Percentiles rank a stretch among this genome's conserved stretches.
These are phyloP conservation scores for Aspergillus pseudoterreus DNA, from an alignment of 2,329 filamentous ascomycete genomes.

Conservation along the genomic window DNA sequence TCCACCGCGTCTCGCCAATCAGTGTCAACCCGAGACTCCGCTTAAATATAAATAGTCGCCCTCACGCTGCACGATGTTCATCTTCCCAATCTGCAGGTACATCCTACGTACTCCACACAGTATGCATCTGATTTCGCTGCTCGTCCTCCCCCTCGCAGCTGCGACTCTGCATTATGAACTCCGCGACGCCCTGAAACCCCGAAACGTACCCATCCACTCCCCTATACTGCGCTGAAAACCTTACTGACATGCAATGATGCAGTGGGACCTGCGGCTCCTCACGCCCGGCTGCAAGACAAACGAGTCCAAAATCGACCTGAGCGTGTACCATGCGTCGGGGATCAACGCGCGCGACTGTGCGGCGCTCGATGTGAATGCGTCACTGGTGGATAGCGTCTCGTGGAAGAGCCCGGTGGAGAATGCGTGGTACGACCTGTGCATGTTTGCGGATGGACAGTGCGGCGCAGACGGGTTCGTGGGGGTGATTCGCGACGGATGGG, in stretches of 20 bases:
- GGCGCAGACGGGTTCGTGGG: conserved; percentile 1
- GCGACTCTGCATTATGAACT: neutral
- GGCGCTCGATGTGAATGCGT: conserved; percentile 3
- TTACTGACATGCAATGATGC: neutral
- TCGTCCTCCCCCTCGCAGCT: neutral
- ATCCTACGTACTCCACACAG: too few relatives aligned
- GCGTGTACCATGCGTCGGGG: conserved; percentile 19
- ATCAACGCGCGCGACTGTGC: conserved; percentile 7
- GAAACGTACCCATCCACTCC: conserved; percentile 12
- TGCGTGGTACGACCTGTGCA: conserved; percentile 18
- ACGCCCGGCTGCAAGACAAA: conserved; percentile 25
- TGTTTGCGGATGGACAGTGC: conserved; percentile 18
- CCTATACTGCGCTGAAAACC: neutral
- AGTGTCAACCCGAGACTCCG: neutral
- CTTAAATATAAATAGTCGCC: neutral
- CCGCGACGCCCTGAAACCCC: conserved; percentile 12
- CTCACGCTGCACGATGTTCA: neutral
- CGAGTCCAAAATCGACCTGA: conserved; percentile 14
- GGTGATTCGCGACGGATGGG: conserved; percentile 20
- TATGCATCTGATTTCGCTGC: too few relatives aligned
- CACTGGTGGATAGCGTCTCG: conserved; percentile 18
- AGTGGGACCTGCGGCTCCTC: conserved; percentile 32
- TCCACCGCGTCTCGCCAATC: neutral
- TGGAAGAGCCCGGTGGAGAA: conserved; percentile 21
- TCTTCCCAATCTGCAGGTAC: conserved; percentile 4